Conservation (phyloP, 2,329 filamentous ascomycete genomes). For the Penicillium brasilianum region DNA sequence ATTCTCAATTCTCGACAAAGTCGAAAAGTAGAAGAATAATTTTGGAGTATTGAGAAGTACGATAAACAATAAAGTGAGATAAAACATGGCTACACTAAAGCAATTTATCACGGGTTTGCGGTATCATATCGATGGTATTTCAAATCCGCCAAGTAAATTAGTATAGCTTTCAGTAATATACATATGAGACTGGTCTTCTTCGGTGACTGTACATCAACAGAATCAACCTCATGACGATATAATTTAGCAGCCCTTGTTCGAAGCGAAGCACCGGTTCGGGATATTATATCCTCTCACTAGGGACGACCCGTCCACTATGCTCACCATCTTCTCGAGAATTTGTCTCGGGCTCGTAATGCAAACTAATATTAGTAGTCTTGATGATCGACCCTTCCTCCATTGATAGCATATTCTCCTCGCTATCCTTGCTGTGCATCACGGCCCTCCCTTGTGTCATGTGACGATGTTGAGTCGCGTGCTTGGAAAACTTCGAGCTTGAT, state of each 20-base stretch:
- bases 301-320: not conserved
- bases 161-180: not conserved
- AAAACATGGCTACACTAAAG: too few relatives aligned
- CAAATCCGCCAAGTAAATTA: too few relatives aligned
- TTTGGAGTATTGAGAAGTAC: too few relatives aligned
- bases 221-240: not conserved
- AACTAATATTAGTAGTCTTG: conserved; percentile 19
- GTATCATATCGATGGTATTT: not conserved
- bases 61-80: too few relatives aligned
- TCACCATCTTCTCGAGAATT: not conserved
- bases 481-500: conserved; percentile 4
- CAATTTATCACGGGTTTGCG: too few relatives aligned
- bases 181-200: not conserved
- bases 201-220: not conserved
- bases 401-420: conserved; percentile 12
- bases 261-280: not conserved
- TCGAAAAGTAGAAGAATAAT: too few relatives aligned
- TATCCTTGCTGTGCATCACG: conserved; percentile 5
- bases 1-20: too few relatives aligned
- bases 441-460: conserved; percentile 1
- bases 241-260: not conserved
- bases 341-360: conserved; percentile 14
- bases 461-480: not conserved
- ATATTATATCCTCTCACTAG: conserved; percentile 1
- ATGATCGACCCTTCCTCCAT: conserved; percentile 14